Conservation (phyloP, 2,329 filamentous ascomycete genomes). For the Phyllosticta citriasiana region DNA sequence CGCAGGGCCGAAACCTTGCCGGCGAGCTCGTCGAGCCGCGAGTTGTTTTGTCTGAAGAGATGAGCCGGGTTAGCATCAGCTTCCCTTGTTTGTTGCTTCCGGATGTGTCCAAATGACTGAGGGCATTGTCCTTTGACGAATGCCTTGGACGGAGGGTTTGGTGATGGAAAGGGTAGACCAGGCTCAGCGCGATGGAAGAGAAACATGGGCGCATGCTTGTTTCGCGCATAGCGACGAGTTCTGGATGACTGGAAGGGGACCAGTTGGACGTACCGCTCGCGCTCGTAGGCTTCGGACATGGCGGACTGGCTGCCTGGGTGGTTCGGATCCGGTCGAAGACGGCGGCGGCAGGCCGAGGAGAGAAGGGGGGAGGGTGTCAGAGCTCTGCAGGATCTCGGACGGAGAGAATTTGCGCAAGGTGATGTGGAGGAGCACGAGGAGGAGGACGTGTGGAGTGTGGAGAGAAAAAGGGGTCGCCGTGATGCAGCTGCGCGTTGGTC, state of each 20-base stretch:
- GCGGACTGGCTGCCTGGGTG: conserved; percentile 12
- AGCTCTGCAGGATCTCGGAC: too few species aligned
- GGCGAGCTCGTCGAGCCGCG: conserved; percentile 81
- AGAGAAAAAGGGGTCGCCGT: not conserved
- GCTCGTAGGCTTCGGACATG: conserved; percentile 50
- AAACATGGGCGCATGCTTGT: not conserved
- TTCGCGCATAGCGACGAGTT: not conserved
- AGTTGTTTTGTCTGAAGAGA: conserved; percentile 71
- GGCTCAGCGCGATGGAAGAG: not conserved
- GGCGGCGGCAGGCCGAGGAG: not conserved
- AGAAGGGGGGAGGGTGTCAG: not conserved
- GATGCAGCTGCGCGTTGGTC: not conserved
- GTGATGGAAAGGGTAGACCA: not conserved
- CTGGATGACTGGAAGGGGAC: not conserved
- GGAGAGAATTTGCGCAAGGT: not conserved
- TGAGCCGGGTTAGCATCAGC: conserved; percentile 8
- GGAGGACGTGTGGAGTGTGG: not conserved
- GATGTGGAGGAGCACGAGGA: not conserved
- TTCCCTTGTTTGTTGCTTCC: conserved; percentile 1
- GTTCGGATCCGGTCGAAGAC: not conserved
- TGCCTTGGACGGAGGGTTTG: not conserved
- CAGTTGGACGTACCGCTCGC: conserved; percentile 42
- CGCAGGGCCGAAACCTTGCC: conserved; percentile 86
- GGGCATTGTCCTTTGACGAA: not conserved
- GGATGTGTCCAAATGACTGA: conserved; percentile 4